phyloP scores from a whole-genome alignment of 352 stramenopile species.

The Phytophthora cryptogea region DNA sequence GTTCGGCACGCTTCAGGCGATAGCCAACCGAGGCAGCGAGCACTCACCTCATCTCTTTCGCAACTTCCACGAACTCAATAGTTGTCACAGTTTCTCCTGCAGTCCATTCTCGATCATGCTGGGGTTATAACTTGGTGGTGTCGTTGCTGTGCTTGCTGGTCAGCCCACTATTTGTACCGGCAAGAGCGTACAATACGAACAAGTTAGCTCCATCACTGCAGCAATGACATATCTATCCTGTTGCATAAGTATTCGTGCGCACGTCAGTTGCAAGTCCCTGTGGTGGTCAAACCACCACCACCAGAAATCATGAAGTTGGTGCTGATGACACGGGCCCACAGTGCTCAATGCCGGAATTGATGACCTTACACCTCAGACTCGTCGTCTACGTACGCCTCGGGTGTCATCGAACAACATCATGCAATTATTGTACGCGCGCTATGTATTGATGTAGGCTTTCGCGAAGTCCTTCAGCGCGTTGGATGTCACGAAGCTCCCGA shows the following conservation, averaged over 20 bases:
- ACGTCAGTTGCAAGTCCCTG: too few species aligned
- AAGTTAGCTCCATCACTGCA: too few species aligned
- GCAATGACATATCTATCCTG: too few species aligned
- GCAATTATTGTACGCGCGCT: conserved; percentile 47
- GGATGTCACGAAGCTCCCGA: conserved; percentile 53
- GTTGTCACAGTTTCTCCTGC: conserved; percentile 54
- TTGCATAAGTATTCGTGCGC: too few species aligned
- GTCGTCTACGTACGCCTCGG: conserved; percentile 47
- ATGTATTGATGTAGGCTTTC: conserved; percentile 50
- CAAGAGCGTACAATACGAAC: conserved; percentile 24
- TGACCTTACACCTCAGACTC: conserved; percentile 45
- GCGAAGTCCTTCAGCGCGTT: conserved; percentile 47
- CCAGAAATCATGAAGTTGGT: conserved; percentile 58
- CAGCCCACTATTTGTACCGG: conserved; percentile 43
- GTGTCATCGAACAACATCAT: conserved; percentile 76
- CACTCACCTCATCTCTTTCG: conserved; percentile 54
- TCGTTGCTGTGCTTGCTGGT: conserved; percentile 71
- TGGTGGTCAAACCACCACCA: conserved; percentile 25
- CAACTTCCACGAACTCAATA: conserved; percentile 42
- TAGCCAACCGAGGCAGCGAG: conserved; percentile 45
- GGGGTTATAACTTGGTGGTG: conserved; percentile 46
- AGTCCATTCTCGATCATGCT: conserved; percentile 42
- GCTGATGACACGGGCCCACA: conserved; percentile 48
- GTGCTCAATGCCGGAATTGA: conserved; percentile 46
- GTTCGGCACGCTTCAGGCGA: conserved; percentile 59